phyloP scores from a whole-genome alignment of 257 asterid genomes.

The Coffea canephora region DNA sequence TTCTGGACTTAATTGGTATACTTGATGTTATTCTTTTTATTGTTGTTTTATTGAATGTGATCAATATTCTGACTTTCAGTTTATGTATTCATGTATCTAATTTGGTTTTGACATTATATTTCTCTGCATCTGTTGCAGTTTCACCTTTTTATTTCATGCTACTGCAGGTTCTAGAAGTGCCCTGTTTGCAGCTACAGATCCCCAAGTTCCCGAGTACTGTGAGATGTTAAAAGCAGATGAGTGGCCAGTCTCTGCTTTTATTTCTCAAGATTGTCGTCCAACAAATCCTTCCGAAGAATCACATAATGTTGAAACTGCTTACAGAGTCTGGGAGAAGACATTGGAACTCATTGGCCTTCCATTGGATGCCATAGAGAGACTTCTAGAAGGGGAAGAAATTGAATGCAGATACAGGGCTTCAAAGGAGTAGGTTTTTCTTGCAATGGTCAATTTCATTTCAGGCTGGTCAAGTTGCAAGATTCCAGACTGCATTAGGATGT shows the following conservation, averaged over 20 bases:
- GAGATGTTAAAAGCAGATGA: constrained; percentile 88
- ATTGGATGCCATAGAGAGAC: constrained; percentile 76
- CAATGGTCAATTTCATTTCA: not conserved
- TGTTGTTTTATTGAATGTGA: not conserved
- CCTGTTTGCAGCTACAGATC: constrained; percentile 92
- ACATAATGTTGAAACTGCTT: constrained; percentile 61
- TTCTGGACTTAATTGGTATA: not conserved
- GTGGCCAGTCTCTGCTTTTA: constrained; percentile 92
- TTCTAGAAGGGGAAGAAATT: constrained; percentile 75
- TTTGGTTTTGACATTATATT: not conserved
- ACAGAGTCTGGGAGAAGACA: constrained; percentile 88
- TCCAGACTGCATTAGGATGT: not conserved
- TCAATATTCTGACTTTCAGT: not conserved
- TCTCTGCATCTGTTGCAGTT: constrained; percentile 3
- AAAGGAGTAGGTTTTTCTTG: constrained; percentile 6
- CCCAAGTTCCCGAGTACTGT: constrained; percentile 78
- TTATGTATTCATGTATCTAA: not conserved
- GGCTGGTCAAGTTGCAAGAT: not conserved
- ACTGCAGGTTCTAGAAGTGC: constrained; percentile 91
- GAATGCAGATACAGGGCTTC: constrained; percentile 43
- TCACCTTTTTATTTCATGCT: constrained; percentile 11
- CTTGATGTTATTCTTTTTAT: not conserved
- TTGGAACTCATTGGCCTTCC: constrained; percentile 83
- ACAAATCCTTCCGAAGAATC: constrained; percentile 93
- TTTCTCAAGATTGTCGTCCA: constrained; percentile 89